Percentiles rank a stretch among this genome's conserved stretches.
These are phyloP conservation scores for Botrytis fabae DNA, from an alignment of 2,329 filamentous ascomycete genomes.

Conservation along the genomic window DNA sequence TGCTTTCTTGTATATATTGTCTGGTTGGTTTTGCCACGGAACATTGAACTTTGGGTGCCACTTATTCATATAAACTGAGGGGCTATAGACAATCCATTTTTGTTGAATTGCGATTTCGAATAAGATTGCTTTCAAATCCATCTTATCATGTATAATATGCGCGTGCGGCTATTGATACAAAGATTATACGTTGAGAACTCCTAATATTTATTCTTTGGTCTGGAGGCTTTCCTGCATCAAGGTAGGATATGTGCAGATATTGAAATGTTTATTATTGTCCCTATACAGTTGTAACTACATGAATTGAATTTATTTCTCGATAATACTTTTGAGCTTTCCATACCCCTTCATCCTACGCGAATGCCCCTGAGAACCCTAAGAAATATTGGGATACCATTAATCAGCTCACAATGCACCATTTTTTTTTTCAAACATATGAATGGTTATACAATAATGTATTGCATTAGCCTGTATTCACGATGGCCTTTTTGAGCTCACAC, in stretches of 20 bases:
- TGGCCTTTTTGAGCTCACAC: neutral
- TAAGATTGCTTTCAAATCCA: neutral
- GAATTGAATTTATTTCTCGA: neutral
- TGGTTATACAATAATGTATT: neutral
- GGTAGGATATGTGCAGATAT: too few species aligned
- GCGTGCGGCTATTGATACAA: too few species aligned
- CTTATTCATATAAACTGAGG: neutral
- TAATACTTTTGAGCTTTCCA: neutral
- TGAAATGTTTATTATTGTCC: accelerated
- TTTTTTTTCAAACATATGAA: neutral
- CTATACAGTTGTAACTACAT: neutral
- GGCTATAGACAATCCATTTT: neutral
- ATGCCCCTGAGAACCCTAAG: neutral
- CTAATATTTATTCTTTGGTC: neutral
- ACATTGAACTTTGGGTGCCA: neutral
- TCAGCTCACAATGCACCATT: neutral
- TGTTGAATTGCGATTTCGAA: neutral
- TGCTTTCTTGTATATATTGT: neutral
- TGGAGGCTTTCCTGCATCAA: accelerated
- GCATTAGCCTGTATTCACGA: neutral
- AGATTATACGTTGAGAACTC: neutral
- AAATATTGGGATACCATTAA: neutral
- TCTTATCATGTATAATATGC: neutral
- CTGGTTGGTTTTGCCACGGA: neutral
- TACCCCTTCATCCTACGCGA: constrained; percentile 1